Evolutionary conservation across 2,329 filamentous ascomycete genomes (phyloP).

Genomic region (Fonsecaea erecta): DNA sequence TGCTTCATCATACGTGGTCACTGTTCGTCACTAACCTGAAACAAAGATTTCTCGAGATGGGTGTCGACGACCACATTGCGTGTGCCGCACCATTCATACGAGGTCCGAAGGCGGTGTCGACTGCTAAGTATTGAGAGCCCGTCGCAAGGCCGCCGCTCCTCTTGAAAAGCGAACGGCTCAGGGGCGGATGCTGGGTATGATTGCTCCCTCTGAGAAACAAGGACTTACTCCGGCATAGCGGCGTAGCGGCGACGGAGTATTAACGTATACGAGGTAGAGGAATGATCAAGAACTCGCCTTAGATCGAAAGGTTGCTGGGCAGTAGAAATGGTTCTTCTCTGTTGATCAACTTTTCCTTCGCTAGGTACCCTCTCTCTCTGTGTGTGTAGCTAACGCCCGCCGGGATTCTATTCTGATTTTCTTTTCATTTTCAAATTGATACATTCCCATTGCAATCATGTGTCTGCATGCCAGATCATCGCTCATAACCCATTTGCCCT

Average conservation of each 20-base stretch:
- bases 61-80: too few species aligned
- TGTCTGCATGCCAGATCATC: not conserved
- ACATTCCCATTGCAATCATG: not conserved
- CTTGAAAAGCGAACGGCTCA: not conserved
- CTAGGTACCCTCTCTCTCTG: too few species aligned
- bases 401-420: not conserved
- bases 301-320: not conserved
- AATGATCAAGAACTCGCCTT: too few species aligned
- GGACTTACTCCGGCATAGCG: not conserved
- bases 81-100: not conserved
- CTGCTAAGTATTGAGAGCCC: not conserved
- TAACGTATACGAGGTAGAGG: too few species aligned
- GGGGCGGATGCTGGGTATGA: not conserved
- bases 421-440: not conserved
- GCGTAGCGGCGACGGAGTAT: too few species aligned
- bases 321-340: constrained; percentile 1
- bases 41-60: too few species aligned
- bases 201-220: not conserved
- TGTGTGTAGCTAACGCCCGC: not conserved
- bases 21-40: not conserved
- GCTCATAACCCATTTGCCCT: not conserved
- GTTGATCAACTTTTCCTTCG: too few species aligned
- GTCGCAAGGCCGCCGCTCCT: not conserved
- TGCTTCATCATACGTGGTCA: not conserved
- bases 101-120: not conserved